Evolutionary conservation across 1,284 basidiomycete genomes (phyloP).

Genomic region (Laetiporus sulphureus): DNA sequence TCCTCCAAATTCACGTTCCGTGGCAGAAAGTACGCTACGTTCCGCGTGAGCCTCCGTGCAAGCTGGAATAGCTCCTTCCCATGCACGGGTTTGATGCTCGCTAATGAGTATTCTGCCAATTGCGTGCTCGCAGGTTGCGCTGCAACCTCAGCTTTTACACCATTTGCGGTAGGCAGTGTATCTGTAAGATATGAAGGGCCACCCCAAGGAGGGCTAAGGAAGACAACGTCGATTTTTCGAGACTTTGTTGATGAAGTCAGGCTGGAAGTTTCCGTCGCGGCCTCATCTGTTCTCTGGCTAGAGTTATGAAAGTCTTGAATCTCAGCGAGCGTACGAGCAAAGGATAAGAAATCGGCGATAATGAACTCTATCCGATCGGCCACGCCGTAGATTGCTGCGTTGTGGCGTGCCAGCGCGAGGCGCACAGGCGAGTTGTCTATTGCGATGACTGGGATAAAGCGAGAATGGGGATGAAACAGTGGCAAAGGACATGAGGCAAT

Average conservation of each 20-base stretch:
- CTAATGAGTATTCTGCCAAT: slow-evolving; percentile 69
- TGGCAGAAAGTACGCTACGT: slow-evolving; percentile 89
- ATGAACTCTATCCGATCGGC: slow-evolving; percentile 92
- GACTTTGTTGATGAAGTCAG: neutral
- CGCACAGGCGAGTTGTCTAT: slow-evolving; percentile 84
- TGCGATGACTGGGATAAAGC: slow-evolving; percentile 67
- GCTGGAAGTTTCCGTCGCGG: neutral
- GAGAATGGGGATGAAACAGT: neutral
- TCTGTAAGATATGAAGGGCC: slow-evolving; percentile 66
- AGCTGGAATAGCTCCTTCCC: slow-evolving; percentile 79
- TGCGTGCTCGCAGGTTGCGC: too few species aligned
- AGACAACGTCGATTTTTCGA: slow-evolving; percentile 76
- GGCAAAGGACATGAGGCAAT: neutral
- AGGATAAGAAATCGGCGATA: slow-evolving; percentile 80
- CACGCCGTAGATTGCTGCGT: slow-evolving; percentile 90
- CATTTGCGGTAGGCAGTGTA: too few species aligned
- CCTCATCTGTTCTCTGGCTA: neutral
- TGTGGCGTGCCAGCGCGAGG: slow-evolving; percentile 84
- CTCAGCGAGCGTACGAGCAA: slow-evolving; percentile 47
- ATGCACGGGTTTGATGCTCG: slow-evolving; percentile 71
- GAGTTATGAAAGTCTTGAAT: slow-evolving; percentile 3
- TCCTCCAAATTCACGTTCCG: slow-evolving; percentile 77
- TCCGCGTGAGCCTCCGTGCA: slow-evolving; percentile 62
- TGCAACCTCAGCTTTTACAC: too few species aligned
- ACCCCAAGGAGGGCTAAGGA: slow-evolving; percentile 93